phyloP scores from a whole-genome alignment of 441 rosid species.

The Erodium chrysanthum region DNA sequence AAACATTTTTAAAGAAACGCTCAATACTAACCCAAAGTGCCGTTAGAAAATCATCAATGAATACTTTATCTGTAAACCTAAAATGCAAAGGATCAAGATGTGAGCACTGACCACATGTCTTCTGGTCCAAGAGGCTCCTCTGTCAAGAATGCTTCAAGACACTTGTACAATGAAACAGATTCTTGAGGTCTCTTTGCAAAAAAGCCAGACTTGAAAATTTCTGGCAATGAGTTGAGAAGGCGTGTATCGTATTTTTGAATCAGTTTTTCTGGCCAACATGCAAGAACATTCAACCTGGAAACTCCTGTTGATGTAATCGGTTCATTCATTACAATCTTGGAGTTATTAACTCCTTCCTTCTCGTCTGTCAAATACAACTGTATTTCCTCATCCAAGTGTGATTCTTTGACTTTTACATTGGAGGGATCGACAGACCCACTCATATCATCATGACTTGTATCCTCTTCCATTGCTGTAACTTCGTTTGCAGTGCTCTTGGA shows the following conservation, averaged over 20 bases:
- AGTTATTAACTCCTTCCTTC: slow-evolving; percentile 49
- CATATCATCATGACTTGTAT: slow-evolving; percentile 17
- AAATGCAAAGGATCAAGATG: slow-evolving; percentile 11
- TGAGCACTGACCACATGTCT: slow-evolving; percentile 68
- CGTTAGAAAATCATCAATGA: background rate
- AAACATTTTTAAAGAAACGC: background rate
- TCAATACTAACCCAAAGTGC: background rate
- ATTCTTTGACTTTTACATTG: slow-evolving; percentile 31
- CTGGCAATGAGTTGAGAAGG: slow-evolving; percentile 45
- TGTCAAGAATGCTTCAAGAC: slow-evolving; percentile 70
- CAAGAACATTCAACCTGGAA: slow-evolving; percentile 41
- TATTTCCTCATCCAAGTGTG: slow-evolving; percentile 41
- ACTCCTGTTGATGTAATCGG: slow-evolving; percentile 27
- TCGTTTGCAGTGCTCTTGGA: slow-evolving; percentile 30
- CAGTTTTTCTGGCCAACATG: slow-evolving; percentile 49
- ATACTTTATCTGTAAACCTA: slow-evolving; percentile 11
- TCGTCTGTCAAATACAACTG: slow-evolving; percentile 60
- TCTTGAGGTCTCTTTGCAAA: slow-evolving; percentile 49
- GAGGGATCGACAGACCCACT: slow-evolving; percentile 24
- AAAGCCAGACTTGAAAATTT: slow-evolving; percentile 40
- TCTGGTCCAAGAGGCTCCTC: slow-evolving; percentile 86
- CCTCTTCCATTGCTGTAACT: slow-evolving; percentile 28
- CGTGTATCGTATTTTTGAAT: slow-evolving; percentile 37
- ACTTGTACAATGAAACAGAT: slow-evolving; percentile 53
- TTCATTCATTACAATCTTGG: slow-evolving; percentile 41